Evolutionary conservation across 139 green algal genomes (phyloP).

Genomic region (Tetraselmis chui): DNA sequence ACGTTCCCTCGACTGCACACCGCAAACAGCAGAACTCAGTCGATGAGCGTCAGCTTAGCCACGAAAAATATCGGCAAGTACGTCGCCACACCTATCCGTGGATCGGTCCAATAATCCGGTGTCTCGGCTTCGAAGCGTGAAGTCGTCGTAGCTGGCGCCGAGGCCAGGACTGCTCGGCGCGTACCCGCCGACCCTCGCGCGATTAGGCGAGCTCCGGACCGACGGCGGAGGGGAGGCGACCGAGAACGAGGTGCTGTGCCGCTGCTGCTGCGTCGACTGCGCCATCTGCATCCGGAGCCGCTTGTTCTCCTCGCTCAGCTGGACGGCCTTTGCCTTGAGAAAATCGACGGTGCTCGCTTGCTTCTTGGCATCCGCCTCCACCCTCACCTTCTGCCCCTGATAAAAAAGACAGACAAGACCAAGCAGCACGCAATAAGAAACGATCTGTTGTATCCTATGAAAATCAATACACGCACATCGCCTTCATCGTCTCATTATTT

Average conservation of each 20-base stretch:
- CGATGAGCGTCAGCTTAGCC: no score
- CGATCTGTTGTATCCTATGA: no score
- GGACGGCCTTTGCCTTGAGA: not conserved
- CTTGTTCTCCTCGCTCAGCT: not conserved
- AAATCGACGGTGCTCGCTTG: not conserved
- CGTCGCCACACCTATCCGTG: not conserved
- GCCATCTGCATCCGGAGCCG: not conserved
- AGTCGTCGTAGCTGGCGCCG: not conserved
- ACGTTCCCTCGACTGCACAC: not conserved
- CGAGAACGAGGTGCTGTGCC: not conserved
- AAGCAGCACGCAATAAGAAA: no score
- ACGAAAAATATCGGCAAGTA: no score
- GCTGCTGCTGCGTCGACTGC: not conserved
- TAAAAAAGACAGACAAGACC: no score
- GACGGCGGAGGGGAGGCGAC: not conserved
- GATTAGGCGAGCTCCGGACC: not conserved
- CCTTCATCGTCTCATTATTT: no score
- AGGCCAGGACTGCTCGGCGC: not conserved
- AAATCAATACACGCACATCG: no score
- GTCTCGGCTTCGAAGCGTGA: not conserved
- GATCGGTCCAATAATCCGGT: not conserved
- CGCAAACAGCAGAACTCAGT: not conserved
- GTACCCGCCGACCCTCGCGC: not conserved
- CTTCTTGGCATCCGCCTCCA: not conserved
- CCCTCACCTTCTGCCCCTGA: not conserved